Conservation (phyloP, 1,284 basidiomycete genomes). For the Ceratobasidium sp. region DNA sequence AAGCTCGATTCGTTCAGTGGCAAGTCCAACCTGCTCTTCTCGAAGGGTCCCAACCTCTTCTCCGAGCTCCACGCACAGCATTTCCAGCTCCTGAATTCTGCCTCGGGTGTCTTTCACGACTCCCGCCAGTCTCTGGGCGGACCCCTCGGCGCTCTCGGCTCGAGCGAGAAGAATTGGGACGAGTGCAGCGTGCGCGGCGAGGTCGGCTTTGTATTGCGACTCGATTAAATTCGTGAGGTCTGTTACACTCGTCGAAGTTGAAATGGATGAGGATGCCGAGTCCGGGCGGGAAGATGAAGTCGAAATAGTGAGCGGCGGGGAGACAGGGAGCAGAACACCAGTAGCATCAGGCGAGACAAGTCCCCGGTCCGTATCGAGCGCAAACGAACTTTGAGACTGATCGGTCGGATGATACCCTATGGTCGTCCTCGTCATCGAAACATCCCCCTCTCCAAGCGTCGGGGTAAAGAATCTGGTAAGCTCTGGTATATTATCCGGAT, state of each 20-base stretch:
- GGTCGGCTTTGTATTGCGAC: conserved; percentile 42
- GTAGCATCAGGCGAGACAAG: not conserved
- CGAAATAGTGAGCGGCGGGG: not conserved
- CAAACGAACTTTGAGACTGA: not conserved
- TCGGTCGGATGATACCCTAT: conserved; percentile 2
- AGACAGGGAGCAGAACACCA: not conserved
- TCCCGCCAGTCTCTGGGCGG: conserved; percentile 15
- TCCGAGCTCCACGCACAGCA: conserved; percentile 21
- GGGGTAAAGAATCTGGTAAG: conserved; percentile 29
- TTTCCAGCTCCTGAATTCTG: conserved; percentile 28
- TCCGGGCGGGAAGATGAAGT: conserved; percentile 2
- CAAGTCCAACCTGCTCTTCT: not conserved
- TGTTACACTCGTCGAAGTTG: not conserved
- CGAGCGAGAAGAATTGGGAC: conserved; percentile 31
- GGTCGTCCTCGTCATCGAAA: not conserved
- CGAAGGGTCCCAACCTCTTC: conserved; percentile 26
- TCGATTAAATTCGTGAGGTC: conserved; percentile 37
- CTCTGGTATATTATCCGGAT: conserved; percentile 40
- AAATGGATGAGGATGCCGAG: not conserved
- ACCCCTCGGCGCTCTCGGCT: conserved; percentile 32
- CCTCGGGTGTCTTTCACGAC: conserved; percentile 28
- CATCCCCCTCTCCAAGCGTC: conserved; percentile 14
- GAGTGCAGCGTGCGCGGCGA: conserved; percentile 31
- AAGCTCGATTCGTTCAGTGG: not conserved
- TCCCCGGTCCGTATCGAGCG: not conserved